Percentiles rank a stretch among this genome's conserved stretches.
Conservation (phyloP, 352 stramenopile species). For the Pythium grandisporangium region DNA sequence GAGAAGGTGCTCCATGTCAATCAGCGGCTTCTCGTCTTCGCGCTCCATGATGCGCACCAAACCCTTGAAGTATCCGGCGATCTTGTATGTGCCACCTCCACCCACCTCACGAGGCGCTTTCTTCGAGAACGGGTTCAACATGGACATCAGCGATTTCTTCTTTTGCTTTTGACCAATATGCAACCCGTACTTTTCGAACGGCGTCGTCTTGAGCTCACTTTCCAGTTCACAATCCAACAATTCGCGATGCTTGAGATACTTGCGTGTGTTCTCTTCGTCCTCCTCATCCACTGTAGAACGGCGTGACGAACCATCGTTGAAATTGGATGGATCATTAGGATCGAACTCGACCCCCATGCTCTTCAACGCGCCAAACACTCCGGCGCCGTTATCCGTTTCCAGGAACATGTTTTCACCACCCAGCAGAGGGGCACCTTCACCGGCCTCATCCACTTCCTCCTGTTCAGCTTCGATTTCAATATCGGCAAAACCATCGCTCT, state of each 20-base stretch:
- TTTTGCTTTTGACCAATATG: constrained; percentile 77
- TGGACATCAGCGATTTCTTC: constrained; percentile 42
- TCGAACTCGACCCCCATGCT: constrained; percentile 80
- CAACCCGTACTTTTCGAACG: constrained; percentile 86
- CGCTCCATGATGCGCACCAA: constrained; percentile 83
- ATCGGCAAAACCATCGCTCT: constrained; percentile 56
- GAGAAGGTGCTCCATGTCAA: constrained; percentile 64
- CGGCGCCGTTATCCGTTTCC: constrained; percentile 66
- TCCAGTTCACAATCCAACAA: constrained; percentile 64
- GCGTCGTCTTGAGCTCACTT: constrained; percentile 67
- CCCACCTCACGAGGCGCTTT: constrained; percentile 26
- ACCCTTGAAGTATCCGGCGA: constrained; percentile 87
- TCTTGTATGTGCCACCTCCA: constrained; percentile 59
- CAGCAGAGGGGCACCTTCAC: constrained; percentile 44
- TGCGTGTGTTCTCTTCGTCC: constrained; percentile 46
- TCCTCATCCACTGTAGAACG: constrained; percentile 55
- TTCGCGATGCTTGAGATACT: constrained; percentile 74
- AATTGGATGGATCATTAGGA: constrained; percentile 29
- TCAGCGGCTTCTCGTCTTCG: constrained; percentile 68
- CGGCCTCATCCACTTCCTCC: constrained; percentile 47
- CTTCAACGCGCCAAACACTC: constrained; percentile 80
- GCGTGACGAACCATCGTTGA: constrained; percentile 42
- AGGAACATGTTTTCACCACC: constrained; percentile 17
- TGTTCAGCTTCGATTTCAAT: constrained; percentile 54
- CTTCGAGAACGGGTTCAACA: constrained; percentile 68